Evolutionary conservation across 1,284 basidiomycete genomes (phyloP).

Genomic region (Trichosporon inkin): DNA sequence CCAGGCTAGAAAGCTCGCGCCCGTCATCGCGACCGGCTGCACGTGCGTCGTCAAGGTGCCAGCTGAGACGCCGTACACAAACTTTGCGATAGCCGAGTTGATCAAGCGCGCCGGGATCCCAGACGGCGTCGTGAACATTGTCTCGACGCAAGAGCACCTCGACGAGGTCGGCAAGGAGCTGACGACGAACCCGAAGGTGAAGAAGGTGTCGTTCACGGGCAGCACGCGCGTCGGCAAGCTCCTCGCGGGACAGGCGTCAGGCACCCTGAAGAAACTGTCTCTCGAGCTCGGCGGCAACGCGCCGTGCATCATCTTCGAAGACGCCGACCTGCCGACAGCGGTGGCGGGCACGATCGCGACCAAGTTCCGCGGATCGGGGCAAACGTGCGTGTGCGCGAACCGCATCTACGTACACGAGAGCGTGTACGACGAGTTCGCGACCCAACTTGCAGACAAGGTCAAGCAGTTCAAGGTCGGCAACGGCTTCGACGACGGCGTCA

Average conservation of each 20-base stretch:
- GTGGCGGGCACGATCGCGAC: slow-evolving; percentile 82
- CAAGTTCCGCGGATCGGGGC: slow-evolving; percentile 91
- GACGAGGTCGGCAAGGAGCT: slow-evolving; percentile 46
- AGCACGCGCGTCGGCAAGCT: slow-evolving; percentile 88
- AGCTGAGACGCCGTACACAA: slow-evolving; percentile 91
- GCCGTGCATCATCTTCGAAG: slow-evolving; percentile 72
- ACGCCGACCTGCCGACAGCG: slow-evolving; percentile 88
- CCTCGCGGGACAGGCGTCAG: slow-evolving; percentile 74
- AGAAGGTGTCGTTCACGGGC: slow-evolving; percentile 87
- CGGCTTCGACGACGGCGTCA: slow-evolving; percentile 74
- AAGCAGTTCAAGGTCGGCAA: slow-evolving; percentile 86
- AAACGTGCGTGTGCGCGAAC: slow-evolving; percentile 61
- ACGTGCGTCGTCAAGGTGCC: slow-evolving; percentile 94
- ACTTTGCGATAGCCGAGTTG: slow-evolving; percentile 68
- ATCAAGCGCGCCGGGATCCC: slow-evolving; percentile 84
- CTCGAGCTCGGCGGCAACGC: slow-evolving; percentile 59
- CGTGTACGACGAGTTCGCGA: slow-evolving; percentile 49
- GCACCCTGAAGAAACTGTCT: slow-evolving; percentile 87
- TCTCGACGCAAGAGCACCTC: slow-evolving; percentile 57
- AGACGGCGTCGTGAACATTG: slow-evolving; percentile 89
- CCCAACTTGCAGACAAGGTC: slow-evolving; percentile 55
- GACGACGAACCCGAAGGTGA: slow-evolving; percentile 42
- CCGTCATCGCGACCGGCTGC: slow-evolving; percentile 84
- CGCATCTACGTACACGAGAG: slow-evolving; percentile 47
- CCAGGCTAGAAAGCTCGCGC: slow-evolving; percentile 58